A percentile compares a stretch with the other conserved stretches of the same genome.
Evolutionary conservation across 2,329 filamentous ascomycete genomes (phyloP).

Genomic region (Thelonectria olida): DNA sequence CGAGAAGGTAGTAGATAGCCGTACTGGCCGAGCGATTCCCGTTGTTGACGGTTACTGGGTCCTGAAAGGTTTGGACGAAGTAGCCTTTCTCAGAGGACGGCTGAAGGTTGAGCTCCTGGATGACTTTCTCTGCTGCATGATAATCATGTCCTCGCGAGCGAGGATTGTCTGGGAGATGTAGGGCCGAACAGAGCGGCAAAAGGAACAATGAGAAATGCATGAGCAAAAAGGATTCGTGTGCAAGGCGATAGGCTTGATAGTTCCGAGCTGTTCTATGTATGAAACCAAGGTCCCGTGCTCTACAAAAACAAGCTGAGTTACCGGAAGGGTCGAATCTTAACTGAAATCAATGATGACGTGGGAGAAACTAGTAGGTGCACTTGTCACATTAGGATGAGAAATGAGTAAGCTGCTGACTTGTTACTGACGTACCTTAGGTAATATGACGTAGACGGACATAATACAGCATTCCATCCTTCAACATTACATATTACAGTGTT

Average conservation of each 20-base stretch:
- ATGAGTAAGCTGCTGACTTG: too few species aligned
- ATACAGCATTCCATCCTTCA: too few species aligned
- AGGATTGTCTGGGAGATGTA: slow-evolving; percentile 9
- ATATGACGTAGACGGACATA: too few species aligned
- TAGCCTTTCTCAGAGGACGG: slow-evolving; percentile 60
- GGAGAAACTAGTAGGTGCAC: too few species aligned
- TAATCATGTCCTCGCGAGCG: neutral
- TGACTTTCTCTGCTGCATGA: slow-evolving; percentile 51
- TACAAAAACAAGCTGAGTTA: neutral
- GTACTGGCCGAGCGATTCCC: slow-evolving; percentile 55
- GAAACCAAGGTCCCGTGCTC: neutral
- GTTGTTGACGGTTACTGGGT: slow-evolving; percentile 40
- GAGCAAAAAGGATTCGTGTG: neutral
- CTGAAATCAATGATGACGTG: neutral
- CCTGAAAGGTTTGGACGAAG: slow-evolving; percentile 57
- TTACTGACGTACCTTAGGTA: too few species aligned
- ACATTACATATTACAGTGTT: too few species aligned
- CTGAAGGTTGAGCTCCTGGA: slow-evolving; percentile 51
- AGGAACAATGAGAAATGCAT: neutral
- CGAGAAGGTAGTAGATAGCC: slow-evolving; percentile 62
- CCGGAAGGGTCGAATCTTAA: slow-evolving; percentile 1
- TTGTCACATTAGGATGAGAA: too few species aligned
- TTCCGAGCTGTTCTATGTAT: neutral
- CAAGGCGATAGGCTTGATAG: neutral
- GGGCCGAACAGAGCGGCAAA: neutral